These are phyloP conservation scores for Aspergillus bertholletiae DNA, from an alignment of 495 filamentous ascomycete genomes.

Conservation along the genomic window DNA sequence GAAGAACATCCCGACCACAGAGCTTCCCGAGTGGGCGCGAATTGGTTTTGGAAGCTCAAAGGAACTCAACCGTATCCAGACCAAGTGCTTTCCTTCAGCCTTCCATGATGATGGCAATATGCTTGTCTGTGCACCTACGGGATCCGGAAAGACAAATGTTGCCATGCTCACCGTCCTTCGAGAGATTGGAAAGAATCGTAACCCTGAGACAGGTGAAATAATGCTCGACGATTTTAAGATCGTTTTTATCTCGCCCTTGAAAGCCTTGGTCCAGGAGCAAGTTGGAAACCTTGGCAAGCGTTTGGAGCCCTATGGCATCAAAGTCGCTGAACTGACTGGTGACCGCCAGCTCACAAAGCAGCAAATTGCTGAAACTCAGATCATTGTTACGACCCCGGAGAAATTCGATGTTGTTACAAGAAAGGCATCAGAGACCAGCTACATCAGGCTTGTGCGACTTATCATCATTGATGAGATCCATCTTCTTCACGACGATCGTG, in stretches of 20 bases:
- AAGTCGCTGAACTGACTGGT: conserved; percentile 89
- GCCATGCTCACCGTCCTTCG: conserved; percentile 95
- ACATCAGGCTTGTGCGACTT: conserved; percentile 92
- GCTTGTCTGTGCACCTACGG: conserved; percentile 95
- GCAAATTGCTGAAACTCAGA: conserved; percentile 95
- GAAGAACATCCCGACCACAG: conserved; percentile 72
- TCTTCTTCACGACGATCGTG: conserved; percentile 94
- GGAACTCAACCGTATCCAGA: conserved; percentile 92
- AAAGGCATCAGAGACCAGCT: conserved; percentile 94
- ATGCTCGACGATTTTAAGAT: conserved; percentile 97
- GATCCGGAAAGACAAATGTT: conserved; percentile 98
- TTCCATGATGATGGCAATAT: conserved; percentile 96
- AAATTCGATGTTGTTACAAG: conserved; percentile 99
- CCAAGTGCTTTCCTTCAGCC: conserved; percentile 83
- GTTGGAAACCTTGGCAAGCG: conserved; percentile 95
- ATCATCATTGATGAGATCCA: conserved; percentile 99
- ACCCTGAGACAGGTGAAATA: conserved; percentile 82
- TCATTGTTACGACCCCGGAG: conserved; percentile 98
- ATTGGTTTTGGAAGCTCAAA: conserved; percentile 75
- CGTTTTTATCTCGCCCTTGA: conserved; percentile 90
- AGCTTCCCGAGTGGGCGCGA: conserved; percentile 89
- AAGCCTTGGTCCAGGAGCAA: conserved; percentile 94
- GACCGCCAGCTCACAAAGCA: conserved; percentile 98
- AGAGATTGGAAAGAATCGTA: conserved; percentile 93
- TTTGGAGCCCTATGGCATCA: conserved; percentile 86